These are phyloP conservation scores for Spirogloea muscicola DNA, from an alignment of 139 green algal genomes.

Conservation along the genomic window DNA sequence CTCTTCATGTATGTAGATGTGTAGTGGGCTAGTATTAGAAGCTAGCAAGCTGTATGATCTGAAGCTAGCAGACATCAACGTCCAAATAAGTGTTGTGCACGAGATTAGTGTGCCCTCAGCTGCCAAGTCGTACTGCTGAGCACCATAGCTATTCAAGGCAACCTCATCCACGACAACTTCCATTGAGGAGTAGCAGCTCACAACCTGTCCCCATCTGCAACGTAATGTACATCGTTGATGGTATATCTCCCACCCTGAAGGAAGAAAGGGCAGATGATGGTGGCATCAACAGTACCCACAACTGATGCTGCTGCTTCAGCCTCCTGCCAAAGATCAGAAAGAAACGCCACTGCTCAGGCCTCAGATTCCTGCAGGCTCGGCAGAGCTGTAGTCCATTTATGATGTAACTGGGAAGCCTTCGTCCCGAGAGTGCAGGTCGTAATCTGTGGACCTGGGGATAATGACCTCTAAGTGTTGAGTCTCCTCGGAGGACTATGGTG, in stretches of 20 bases:
- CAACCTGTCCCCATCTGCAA: conserved; percentile 41
- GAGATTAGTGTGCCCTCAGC: too few relatives aligned
- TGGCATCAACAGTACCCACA: conserved; percentile 33
- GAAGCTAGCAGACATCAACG: too few relatives aligned
- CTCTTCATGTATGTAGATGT: not conserved
- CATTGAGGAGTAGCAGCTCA: not conserved
- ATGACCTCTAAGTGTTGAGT: conserved; percentile 52
- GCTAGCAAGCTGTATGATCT: too few relatives aligned
- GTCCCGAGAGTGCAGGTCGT: too few relatives aligned
- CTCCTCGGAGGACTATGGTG: conserved; percentile 46
- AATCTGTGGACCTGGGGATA: conserved; percentile 49
- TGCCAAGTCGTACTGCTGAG: too few relatives aligned
- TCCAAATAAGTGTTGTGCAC: too few relatives aligned
- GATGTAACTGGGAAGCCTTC: too few relatives aligned
- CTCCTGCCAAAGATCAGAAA: conserved; percentile 30
- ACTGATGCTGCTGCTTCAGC: conserved; percentile 34
- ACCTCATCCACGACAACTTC: not conserved
- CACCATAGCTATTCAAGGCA: too few relatives aligned
- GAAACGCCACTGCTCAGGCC: not conserved
- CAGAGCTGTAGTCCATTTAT: too few relatives aligned
- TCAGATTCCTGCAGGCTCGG: too few relatives aligned
- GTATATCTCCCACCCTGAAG: conserved; percentile 45
- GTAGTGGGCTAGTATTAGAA: too few relatives aligned
- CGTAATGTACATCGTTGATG: conserved; percentile 50
- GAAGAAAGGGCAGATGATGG: conserved; percentile 52